Conservation (phyloP, 176 grass and related monocot species). For the Areca catechu region DNA sequence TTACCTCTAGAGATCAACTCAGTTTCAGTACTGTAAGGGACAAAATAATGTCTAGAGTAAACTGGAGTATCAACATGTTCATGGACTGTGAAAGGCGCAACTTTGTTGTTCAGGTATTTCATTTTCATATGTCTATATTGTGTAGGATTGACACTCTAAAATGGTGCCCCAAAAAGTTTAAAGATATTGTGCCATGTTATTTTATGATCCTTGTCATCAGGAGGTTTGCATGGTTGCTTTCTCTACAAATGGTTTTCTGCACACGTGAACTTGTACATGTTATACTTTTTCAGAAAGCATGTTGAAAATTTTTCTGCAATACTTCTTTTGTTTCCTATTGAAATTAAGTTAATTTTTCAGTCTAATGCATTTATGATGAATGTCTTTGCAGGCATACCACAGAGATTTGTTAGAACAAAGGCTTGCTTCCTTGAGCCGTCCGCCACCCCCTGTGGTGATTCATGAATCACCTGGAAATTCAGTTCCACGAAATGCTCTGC, state of each 20-base stretch:
- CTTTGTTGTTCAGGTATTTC: conserved; percentile 89
- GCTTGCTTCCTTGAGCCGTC: conserved; percentile 30
- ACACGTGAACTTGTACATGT: no score
- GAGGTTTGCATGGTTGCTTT: no score
- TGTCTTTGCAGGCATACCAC: conserved; percentile 67
- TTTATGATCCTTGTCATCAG: neutral
- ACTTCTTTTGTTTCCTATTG: no score
- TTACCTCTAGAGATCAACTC: conserved; percentile 85
- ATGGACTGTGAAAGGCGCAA: conserved; percentile 91
- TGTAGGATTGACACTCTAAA: neutral
- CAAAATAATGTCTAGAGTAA: conserved; percentile 68
- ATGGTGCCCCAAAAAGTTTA: neutral
- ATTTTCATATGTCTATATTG: neutral
- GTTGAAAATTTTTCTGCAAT: no score
- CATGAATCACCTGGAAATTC: conserved; percentile 23
- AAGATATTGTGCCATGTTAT: neutral
- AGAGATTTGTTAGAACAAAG: conserved; percentile 72
- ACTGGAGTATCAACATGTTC: conserved; percentile 89
- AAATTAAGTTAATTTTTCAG: neutral
- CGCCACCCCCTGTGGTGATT: conserved; percentile 18
- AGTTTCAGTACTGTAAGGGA: conserved; percentile 93
- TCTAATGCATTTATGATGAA: neutral
- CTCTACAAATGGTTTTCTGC: no score
- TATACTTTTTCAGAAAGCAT: no score
- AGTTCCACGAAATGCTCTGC: conserved; percentile 17